Percentiles rank a stretch among this genome's conserved stretches.
Conservation (phyloP, 139 green algal genomes). For the Bryopsis sp. region DNA sequence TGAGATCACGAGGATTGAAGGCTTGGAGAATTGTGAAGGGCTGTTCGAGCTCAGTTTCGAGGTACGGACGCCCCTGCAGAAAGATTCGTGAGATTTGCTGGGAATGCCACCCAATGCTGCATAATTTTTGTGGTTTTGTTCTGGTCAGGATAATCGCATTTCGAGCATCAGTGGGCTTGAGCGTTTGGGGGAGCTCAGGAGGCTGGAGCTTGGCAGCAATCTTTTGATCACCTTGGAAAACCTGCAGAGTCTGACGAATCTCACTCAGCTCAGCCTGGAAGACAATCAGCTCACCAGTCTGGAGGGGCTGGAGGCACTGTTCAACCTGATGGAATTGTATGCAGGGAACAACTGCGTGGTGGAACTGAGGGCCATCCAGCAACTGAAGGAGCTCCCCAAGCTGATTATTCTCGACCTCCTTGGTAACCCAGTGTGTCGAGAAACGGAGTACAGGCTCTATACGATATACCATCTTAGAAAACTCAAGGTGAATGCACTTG, state of each 20-base stretch:
- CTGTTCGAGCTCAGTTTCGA: no score
- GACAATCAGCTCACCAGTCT: conserved; percentile 54
- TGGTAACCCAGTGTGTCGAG: conserved; percentile 37
- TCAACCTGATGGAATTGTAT: conserved; percentile 62
- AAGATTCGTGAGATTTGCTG: no score
- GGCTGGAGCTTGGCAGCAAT: conserved; percentile 19
- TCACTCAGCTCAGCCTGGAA: conserved; percentile 43
- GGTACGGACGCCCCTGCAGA: no score
- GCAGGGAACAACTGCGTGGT: conserved; percentile 46
- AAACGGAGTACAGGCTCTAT: no score
- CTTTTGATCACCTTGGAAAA: conserved; percentile 27
- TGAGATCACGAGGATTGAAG: no score
- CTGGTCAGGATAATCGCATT: no score
- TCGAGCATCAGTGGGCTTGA: no score
- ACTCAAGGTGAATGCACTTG: no score
- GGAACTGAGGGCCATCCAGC: conserved; percentile 46
- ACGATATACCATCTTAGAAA: no score
- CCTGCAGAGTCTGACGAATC: conserved; percentile 27
- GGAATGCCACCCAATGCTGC: no score
- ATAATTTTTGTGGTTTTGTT: no score
- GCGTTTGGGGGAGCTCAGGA: conserved; percentile 12
- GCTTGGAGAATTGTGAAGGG: no score
- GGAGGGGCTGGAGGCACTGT: conserved; percentile 34
- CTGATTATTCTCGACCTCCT: conserved; percentile 66
- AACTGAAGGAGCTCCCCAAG: conserved; percentile 45